These are phyloP conservation scores for Hamigera avellanea DNA, from an alignment of 495 filamentous ascomycete genomes.

Conservation along the genomic window DNA sequence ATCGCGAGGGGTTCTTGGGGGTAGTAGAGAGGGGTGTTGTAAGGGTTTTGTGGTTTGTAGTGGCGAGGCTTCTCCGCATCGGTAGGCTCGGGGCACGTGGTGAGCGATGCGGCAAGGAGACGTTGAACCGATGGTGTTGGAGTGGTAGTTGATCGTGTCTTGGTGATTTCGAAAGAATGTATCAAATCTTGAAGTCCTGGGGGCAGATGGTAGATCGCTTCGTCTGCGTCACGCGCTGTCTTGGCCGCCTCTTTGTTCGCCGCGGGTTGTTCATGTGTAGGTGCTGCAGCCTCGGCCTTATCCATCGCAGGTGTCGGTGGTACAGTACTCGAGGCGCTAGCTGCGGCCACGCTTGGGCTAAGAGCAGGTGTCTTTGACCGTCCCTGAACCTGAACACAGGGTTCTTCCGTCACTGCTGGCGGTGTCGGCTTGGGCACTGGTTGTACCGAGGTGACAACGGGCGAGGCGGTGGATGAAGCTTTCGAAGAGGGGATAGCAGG, in stretches of 20 bases:
- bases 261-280: conserved; percentile 11
- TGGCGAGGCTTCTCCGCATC: conserved; percentile 74
- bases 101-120: conserved; percentile 60
- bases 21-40: conserved; percentile 72
- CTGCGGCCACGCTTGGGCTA: conserved; percentile 21
- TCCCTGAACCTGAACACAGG: conserved; percentile 3
- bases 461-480: conserved; percentile 42
- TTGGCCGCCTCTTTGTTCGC: conserved; percentile 26
- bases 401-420: conserved; percentile 23
- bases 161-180: conserved; percentile 79
- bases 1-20: conserved; percentile 83
- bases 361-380: conserved; percentile 40
- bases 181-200: conserved; percentile 80
- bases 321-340: conserved; percentile 19
- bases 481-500: conserved; percentile 30
- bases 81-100: conserved; percentile 55
- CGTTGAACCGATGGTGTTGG: conserved; percentile 52
- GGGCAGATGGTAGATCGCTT: conserved; percentile 93
- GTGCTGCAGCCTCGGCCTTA: conserved; percentile 24
- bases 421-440: conserved; percentile 35
- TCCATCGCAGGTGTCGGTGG: conserved; percentile 32
- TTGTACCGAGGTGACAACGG: conserved; percentile 39
- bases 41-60: conserved; percentile 72
- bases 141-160: conserved; percentile 44
- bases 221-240: conserved; percentile 31